Percentiles rank a stretch among this genome's conserved stretches.
Conservation (phyloP, 1,139 yeast genomes). For the Scheffersomyces stambukii region DNA sequence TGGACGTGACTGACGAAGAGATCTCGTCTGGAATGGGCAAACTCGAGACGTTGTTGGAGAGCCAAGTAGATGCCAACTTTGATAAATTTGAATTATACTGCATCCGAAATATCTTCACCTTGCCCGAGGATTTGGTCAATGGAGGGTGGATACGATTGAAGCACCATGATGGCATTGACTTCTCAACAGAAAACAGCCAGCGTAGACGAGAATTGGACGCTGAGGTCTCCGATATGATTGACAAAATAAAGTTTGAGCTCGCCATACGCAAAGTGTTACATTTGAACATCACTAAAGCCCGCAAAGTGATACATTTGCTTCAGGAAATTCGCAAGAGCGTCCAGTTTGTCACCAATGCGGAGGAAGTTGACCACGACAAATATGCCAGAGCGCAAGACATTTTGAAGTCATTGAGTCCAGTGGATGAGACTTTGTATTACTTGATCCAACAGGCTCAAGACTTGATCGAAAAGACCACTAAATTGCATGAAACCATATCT, state of each 20-base stretch:
- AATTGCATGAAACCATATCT: slow-evolving; percentile 16
- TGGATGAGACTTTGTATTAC: slow-evolving; percentile 50
- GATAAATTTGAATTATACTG: slow-evolving; percentile 85
- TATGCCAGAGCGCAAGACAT: slow-evolving; percentile 23
- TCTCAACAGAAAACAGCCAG: slow-evolving; percentile 12
- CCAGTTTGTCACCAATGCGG: slow-evolving; percentile 4
- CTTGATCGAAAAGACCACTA: slow-evolving; percentile 34
- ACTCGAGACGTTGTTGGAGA: slow-evolving; percentile 72
- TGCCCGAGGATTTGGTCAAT: slow-evolving; percentile 66
- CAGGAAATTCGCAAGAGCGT: slow-evolving; percentile 20
- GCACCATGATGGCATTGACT: slow-evolving; percentile 61
- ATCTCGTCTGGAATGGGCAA: slow-evolving; percentile 75
- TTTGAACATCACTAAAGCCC: slow-evolving; percentile 36
- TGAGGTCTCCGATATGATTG: slow-evolving; percentile 31
- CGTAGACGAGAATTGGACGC: slow-evolving; percentile 28
- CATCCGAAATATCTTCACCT: slow-evolving; percentile 66
- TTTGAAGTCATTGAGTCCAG: slow-evolving; percentile 42
- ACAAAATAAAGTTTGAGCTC: slow-evolving; percentile 43
- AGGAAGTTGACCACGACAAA: slow-evolving; percentile 8
- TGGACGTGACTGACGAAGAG: slow-evolving; percentile 36
- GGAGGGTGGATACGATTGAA: slow-evolving; percentile 64
- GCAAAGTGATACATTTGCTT: slow-evolving; percentile 29
- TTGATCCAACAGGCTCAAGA: slow-evolving; percentile 38
- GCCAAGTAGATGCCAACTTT: slow-evolving; percentile 76
- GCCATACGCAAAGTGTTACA: slow-evolving; percentile 40